Base-by-base conservation (phyloP, 768 basidiomycete genomes). In the Russula abietina region DNA sequence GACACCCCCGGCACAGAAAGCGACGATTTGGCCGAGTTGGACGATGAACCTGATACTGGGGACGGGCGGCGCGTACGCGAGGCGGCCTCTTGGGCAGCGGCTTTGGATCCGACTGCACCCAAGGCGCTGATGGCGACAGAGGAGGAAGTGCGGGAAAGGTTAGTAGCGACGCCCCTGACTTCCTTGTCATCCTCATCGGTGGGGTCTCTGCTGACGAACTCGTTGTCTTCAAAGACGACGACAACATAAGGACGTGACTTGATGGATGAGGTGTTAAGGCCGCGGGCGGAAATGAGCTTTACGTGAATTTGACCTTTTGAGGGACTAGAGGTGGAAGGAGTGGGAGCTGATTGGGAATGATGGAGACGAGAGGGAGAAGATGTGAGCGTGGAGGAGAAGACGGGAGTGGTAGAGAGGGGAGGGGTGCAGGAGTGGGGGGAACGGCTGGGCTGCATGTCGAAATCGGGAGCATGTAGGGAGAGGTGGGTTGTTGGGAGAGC, bases 161-260 rank as follows among this genome's bases (percentile, higher is more conserved):
- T 76, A 10, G 81, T 85, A 4, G 93, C 82, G 45, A 81, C 81
- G 69, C 91, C 93, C 73, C 88, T 92, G 74, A 91, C 89, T 75
- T 93, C 91, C 79, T 91, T 93, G 78, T 90, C 91, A 19, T 81
- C 77, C 73, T 92, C 91, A 67, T 85, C 83, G 28, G 88, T 90
- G 30, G 93, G 91, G 73, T 96, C 91, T 50, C 97, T 79, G 69
- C 87, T 87, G 73, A 99, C 87, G 72, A 98, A 99, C 76, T 99
- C 97, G 81, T 93, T 98, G 75, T 98, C 91, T 78, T 99, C 97
- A 75, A 98, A 99, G 75, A 94, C 90, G 68, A 95, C 94, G 73
- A 98, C 95, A 69, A 94, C 91, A 73, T 99, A 98, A 19, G 94
- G 91, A 0, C 85, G 80, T 4, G 89, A 85, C 65, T 79, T 73